phyloP scores from a whole-genome alignment of 768 basidiomycete genomes.

The Suillus placidus region DNA sequence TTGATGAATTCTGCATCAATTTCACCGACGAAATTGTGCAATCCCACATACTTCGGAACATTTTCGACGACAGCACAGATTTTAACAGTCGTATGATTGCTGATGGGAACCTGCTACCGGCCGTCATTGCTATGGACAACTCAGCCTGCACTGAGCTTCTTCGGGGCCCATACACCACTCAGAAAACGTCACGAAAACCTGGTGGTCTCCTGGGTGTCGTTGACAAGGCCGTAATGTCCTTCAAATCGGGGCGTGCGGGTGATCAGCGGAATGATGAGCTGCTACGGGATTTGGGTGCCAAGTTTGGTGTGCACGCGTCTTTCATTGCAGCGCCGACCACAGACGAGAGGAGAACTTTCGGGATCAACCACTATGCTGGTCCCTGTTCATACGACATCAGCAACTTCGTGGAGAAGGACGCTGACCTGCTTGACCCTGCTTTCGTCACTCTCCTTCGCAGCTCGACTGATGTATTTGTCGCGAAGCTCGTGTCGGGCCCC shows the following conservation, averaged over 20 bases:
- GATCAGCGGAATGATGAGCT: constrained; percentile 52
- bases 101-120: constrained; percentile 56
- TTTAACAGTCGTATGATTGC: constrained; percentile 47
- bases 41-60: constrained; percentile 53
- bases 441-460: constrained; percentile 55
- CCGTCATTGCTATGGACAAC: constrained; percentile 55
- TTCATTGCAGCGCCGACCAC: constrained; percentile 42
- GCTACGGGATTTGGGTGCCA: constrained; percentile 49
- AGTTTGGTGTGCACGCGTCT: constrained; percentile 53
- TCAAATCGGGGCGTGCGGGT: constrained; percentile 53
- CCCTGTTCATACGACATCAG: constrained; percentile 54
- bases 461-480: constrained; percentile 55
- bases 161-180: constrained; percentile 51
- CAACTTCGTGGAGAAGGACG: constrained; percentile 51
- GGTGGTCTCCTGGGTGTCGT: constrained; percentile 61
- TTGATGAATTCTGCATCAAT: constrained; percentile 65
- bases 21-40: constrained; percentile 63
- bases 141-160: constrained; percentile 59
- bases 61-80: constrained; percentile 53
- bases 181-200: constrained; percentile 52
- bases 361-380: constrained; percentile 64
- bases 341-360: constrained; percentile 46
- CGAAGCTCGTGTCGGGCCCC: constrained; percentile 65
- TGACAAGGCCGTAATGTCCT: constrained; percentile 51
- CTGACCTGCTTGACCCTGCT: constrained; percentile 56